These are phyloP conservation scores for Centaurea solstitialis DNA, from an alignment of 129 eudicot genomes.

Conservation along the genomic window DNA sequence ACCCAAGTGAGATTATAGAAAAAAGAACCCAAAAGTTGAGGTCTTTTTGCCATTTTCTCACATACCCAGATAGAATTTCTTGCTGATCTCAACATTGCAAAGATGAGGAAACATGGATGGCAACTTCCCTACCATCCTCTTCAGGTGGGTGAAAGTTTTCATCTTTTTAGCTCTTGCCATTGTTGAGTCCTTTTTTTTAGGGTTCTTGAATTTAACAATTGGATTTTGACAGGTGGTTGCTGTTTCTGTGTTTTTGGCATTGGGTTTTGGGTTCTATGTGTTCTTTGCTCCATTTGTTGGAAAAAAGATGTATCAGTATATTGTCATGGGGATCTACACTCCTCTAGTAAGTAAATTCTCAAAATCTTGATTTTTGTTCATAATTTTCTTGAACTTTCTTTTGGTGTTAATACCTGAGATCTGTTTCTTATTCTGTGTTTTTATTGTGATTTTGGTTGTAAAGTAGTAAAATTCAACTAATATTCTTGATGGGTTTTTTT, in stretches of 20 bases:
- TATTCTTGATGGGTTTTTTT: conserved; percentile 17
- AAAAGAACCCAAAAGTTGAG: conserved; percentile 18
- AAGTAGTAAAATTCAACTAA: not conserved
- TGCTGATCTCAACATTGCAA: conserved; percentile 26
- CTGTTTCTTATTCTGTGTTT: no score
- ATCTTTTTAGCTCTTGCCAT: not conserved
- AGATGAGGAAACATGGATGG: conserved; percentile 99
- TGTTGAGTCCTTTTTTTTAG: not conserved
- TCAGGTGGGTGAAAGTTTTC: conserved; percentile 49
- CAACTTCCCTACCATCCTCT: conserved; percentile 99
- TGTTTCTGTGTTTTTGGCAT: conserved; percentile 93
- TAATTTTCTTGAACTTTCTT: not conserved
- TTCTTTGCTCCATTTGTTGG: conserved; percentile 99
- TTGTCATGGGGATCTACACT: conserved; percentile 94
- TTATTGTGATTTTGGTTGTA: conserved; percentile 22
- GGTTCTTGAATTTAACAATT: not conserved
- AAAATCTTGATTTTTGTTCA: conserved; percentile 6
- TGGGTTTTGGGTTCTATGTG: conserved; percentile 99
- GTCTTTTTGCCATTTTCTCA: conserved; percentile 11
- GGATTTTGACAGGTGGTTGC: conserved; percentile 80
- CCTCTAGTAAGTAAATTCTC: conserved; percentile 72
- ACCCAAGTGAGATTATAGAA: conserved; percentile 16
- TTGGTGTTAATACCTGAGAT: conserved; percentile 44
- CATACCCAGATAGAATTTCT: conserved; percentile 31
- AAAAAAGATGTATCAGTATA: conserved; percentile 78